phyloP scores from a whole-genome alignment of 139 green algal genomes.

The Tetradesmus obliquus region DNA sequence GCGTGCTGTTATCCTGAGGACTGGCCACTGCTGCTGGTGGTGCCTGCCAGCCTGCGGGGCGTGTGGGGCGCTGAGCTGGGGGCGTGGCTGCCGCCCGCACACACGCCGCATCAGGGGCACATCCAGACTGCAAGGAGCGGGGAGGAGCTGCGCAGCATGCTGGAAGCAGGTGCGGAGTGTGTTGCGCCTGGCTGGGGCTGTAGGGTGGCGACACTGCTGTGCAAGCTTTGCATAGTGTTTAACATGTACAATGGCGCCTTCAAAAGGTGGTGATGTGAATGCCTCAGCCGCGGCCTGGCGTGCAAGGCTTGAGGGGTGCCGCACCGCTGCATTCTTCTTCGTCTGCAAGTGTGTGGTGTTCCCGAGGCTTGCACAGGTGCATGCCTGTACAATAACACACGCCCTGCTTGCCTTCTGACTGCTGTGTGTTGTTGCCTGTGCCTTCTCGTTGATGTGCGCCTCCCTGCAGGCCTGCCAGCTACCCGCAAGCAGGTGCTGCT shows the following conservation, averaged over 20 bases:
- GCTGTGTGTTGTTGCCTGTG: not conserved
- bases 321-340: no score
- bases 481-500: not conserved
- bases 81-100: constrained; percentile 21
- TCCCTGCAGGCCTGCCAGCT: not conserved
- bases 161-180: not conserved
- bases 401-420: not conserved
- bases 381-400: not conserved
- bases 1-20: constrained; percentile 54
- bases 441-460: not conserved
- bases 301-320: no score
- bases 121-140: not conserved
- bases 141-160: not conserved
- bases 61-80: constrained; percentile 44
- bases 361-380: not conserved
- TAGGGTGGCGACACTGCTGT: no score
- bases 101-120: not conserved
- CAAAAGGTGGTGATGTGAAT: no score
- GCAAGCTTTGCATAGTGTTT: no score
- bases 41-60: constrained; percentile 51
- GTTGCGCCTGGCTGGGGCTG: not conserved
- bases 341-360: no score
- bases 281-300: no score
- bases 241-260: no score
- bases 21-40: constrained; percentile 69